A percentile compares a stretch with the other conserved stretches of the same genome.
These are phyloP conservation scores for Thermochaetoides dissita DNA, from an alignment of 2,329 filamentous ascomycete genomes.

Conservation along the genomic window DNA sequence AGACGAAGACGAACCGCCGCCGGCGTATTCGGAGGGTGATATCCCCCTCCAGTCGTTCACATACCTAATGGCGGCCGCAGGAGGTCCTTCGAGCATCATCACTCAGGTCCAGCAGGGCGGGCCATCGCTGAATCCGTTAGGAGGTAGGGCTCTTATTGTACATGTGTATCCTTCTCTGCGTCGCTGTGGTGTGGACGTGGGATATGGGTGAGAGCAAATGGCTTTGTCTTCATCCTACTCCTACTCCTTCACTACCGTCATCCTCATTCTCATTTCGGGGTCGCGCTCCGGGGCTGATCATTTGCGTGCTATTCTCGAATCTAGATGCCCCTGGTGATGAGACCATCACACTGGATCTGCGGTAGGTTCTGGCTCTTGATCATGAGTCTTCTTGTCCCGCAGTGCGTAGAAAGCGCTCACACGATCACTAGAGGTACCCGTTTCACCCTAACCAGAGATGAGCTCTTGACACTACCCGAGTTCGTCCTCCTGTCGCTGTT, in stretches of 20 bases:
- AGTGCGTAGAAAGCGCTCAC: constrained; percentile 8
- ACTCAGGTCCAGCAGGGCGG: constrained; percentile 95
- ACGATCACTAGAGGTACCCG: constrained; percentile 57
- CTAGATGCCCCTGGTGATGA: constrained; percentile 75
- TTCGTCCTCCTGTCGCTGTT: constrained; percentile 97
- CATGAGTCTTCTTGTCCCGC: not conserved
- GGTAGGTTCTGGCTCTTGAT: constrained; percentile 41
- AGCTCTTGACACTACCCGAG: constrained; percentile 87
- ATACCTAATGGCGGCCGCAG: constrained; percentile 96
- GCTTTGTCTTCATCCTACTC: too few relatives aligned
- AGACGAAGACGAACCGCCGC: constrained; percentile 81
- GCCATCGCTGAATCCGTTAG: constrained; percentile 75
- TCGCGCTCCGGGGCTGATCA: not conserved
- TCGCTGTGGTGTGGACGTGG: too few relatives aligned
- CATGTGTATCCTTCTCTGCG: too few relatives aligned
- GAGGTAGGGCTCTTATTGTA: constrained; percentile 41
- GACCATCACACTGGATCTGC: constrained; percentile 84
- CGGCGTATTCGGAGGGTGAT: constrained; percentile 87
- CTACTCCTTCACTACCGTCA: too few relatives aligned
- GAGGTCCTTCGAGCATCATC: constrained; percentile 95
- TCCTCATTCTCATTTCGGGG: too few relatives aligned
- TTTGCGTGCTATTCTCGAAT: constrained; percentile 8
- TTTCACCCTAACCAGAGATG: constrained; percentile 88
- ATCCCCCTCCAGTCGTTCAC: constrained; percentile 86
- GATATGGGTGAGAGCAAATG: too few relatives aligned